Base-by-base conservation (phyloP, 306 rosid genomes). In the Clitoria ternatea region DNA sequence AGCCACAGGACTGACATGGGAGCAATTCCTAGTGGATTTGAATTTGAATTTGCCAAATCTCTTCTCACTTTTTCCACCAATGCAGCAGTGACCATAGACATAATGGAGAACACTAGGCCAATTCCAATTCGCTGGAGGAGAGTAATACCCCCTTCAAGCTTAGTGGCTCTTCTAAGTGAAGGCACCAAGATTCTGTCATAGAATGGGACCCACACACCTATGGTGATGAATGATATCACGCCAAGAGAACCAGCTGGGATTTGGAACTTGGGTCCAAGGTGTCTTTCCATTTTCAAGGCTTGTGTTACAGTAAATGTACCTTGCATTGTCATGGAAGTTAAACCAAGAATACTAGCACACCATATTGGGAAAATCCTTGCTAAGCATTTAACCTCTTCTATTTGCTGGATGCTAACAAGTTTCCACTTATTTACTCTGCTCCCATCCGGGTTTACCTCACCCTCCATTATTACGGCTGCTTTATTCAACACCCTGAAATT, bases 371-470 rank as follows among this genome's bases (percentile, higher is more conserved):
- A 23, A n/a, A 52, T 61, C 66, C 77, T 48, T 3, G 35, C 72
- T 9, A 81, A 29, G 57, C 86, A 85, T 83, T 85, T 86, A 0
- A 86, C 69, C 22, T 88, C 92, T 80, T 90, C 96, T 1, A 92
- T 88, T 26, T 88, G 81, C n/a, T 88, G 96, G 1, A 90, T 77
- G 85, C 85, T 79, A 0, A 82, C 80, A 0, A 93, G 76, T 4
- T 68, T 73, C 97, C 96, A 86, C 0, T 73, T 19, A 53, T 88
- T 75, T 12, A 29, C 66, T n/a, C 78, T 36, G 14, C 45, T 80
- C 7, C 98, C 91, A 39, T 85, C 90, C 13, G 70, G 69, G 29
- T 80, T 80, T 40, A 89, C 6, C 27, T 90, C 98, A 3, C 78
- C 78, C 39, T 85, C 90, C 75, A 69, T 17, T 19, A 85, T 43